Percentiles rank a stretch among this genome's conserved stretches.
phyloP scores from a whole-genome alignment of 306 rosid species.

The Psophocarpus tetragonolobus region DNA sequence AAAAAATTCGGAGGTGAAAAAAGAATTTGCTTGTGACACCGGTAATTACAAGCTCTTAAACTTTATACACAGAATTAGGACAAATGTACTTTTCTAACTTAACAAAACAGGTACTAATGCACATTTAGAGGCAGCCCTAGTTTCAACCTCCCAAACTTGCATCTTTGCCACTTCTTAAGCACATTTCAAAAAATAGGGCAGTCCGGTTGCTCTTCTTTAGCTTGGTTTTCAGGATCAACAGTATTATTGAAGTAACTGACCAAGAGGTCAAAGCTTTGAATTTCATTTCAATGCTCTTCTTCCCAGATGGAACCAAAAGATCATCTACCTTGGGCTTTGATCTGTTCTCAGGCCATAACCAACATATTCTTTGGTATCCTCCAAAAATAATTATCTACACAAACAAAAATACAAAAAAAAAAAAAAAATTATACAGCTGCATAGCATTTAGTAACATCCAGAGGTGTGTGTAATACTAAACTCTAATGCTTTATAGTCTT shows the following conservation, averaged over 20 bases:
- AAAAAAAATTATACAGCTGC: neutral
- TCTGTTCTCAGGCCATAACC: constrained; percentile 55
- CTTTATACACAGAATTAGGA: no score
- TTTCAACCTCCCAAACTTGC: neutral
- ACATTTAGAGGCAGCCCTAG: neutral
- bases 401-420: neutral
- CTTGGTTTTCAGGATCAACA: constrained; percentile 67
- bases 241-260: constrained; percentile 25
- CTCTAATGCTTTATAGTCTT: neutral
- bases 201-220: constrained; percentile 55
- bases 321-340: constrained; percentile 34
- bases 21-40: no score
- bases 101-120: neutral
- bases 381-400: no score
- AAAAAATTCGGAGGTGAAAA: no score
- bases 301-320: constrained; percentile 53
- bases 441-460: neutral
- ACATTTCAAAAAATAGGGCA: constrained; percentile 70
- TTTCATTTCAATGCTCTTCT: neutral
- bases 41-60: no score
- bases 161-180: constrained; percentile 55
- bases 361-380: constrained; percentile 60
- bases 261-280: neutral
- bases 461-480: neutral
- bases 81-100: no score